Percentiles rank a stretch among this genome's conserved stretches.
Evolutionary conservation across 2,329 filamentous ascomycete species (phyloP).

Genomic region (Ascochyta koolunga): DNA sequence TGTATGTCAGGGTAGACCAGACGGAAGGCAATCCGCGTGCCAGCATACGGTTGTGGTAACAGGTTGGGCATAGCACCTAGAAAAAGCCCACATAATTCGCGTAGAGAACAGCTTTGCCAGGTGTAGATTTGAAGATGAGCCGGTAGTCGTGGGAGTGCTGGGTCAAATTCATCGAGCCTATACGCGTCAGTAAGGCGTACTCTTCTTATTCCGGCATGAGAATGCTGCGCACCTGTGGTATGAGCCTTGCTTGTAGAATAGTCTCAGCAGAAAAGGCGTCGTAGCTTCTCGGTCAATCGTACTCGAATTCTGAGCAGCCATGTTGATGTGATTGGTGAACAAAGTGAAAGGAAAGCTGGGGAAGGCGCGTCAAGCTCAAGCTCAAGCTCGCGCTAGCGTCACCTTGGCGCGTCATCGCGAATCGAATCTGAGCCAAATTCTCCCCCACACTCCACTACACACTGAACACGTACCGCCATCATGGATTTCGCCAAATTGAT

Average conservation of each 20-base stretch:
- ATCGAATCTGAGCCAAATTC: neutral
- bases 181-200: neutral
- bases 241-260: conserved; percentile 78
- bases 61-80: conserved; percentile 70
- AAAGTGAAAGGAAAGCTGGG: neutral
- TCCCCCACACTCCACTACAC: neutral
- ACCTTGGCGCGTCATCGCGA: conserved; percentile 12
- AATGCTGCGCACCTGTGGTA: conserved; percentile 68
- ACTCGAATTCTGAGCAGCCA: conserved; percentile 35
- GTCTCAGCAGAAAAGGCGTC: conserved; percentile 81
- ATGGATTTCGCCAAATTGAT: conserved; percentile 98
- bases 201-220: neutral
- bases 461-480: conserved; percentile 9
- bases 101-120: conserved; percentile 80
- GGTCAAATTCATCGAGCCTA: conserved; percentile 72
- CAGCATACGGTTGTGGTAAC: conserved; percentile 75
- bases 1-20: conserved; percentile 81
- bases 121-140: conserved; percentile 82
- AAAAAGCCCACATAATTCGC: conserved; percentile 80
- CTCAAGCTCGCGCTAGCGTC: conserved; percentile 29
- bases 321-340: conserved; percentile 24
- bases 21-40: conserved; percentile 85
- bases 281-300: conserved; percentile 71
- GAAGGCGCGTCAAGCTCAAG: conserved; percentile 10
- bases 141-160: conserved; percentile 61